phyloP scores from a whole-genome alignment of 176 grass and related monocot species.

The Neostapfia colusana region DNA sequence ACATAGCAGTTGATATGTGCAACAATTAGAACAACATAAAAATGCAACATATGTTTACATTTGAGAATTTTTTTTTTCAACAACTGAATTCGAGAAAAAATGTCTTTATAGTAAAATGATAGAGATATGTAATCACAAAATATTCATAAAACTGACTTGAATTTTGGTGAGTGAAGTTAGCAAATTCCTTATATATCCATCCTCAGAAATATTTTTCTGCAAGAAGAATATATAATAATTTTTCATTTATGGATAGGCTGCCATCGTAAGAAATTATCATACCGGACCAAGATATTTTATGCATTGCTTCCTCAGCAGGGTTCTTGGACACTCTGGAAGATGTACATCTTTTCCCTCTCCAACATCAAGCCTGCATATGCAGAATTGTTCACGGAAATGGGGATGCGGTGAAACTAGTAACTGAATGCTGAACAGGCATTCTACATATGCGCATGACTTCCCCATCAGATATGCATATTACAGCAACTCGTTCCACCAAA shows the following conservation, averaged over 20 bases:
- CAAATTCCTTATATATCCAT: not conserved
- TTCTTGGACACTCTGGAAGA: conserved; percentile 69
- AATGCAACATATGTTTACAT: not conserved
- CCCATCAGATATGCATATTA: not conserved
- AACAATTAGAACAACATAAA: not conserved
- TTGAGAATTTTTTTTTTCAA: not conserved
- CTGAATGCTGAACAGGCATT: not conserved
- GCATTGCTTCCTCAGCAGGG: conserved; percentile 68
- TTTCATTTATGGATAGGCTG: not conserved
- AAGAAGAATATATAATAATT: not conserved
- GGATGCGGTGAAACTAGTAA: not conserved
- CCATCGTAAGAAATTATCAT: conserved; percentile 34
- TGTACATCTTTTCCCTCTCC: conserved; percentile 81
- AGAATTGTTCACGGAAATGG: not conserved
- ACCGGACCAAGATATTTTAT: conserved; percentile 94
- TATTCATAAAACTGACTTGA: not conserved
- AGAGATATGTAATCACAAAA: not conserved
- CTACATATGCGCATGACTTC: not conserved
- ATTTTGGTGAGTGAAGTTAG: not conserved
- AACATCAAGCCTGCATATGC: conserved; percentile 74
- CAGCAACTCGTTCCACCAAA: not conserved
- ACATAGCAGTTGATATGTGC: not conserved
- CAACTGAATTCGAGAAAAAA: not conserved
- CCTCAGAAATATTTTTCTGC: not conserved
- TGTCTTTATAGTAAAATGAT: not conserved